Base-by-base conservation (phyloP, 1,284 basidiomycete genomes). In the Cryptococcus amylolentus region DNA sequence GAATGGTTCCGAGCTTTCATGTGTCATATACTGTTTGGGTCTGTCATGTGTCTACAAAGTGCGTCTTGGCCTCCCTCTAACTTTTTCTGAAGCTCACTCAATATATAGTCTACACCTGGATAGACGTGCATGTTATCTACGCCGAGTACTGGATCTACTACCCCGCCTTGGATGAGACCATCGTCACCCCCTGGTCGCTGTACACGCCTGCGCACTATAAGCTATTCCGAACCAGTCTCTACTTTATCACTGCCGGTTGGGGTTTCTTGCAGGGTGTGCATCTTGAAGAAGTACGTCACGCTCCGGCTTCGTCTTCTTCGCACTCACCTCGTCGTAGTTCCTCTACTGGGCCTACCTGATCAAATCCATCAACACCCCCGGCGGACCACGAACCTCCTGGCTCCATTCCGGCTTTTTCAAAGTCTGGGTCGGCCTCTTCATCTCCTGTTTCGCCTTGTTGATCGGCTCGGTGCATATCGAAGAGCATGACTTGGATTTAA, bases 1-100 rank as follows among this genome's bases (percentile, higher is more conserved):
- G 62, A 69, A 41, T 69, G 69, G 67, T 71, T 71, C 56, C 45
- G 63, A 47, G 56, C 64, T 2, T 23, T 68, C 18, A 69, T 71
- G 60, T 60, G 57, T 45, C 57, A 62, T 35, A 56, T 69, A 14
- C 55, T 70, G 27, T 20, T 71, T 23, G n/a, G 39, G 10, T 62
- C 66, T 14, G 44, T 66, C 16, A 23, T 37, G 9, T 50, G 51
- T 18, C 55, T 68, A 20, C 38, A 38, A 40, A 18, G 48, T 49
- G 10, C 31, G 42, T 26, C 42, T 20, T 35, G 31, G 31, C 10
- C 31, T 35, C 31, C 31, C 31, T 35, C 42, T 23, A 5, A 16
- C 14, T 10, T 44, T 10, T 2, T 13, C 42, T 26, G 26, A 42
- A n/a, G 41, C 16, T 23, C 41, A 42, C 41, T 42, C 41, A 4